Evolutionary conservation across 441 rosid species (phyloP), one percentile per base, ranked within the genome.

Genomic region (Corymbia calophylla): DNA sequence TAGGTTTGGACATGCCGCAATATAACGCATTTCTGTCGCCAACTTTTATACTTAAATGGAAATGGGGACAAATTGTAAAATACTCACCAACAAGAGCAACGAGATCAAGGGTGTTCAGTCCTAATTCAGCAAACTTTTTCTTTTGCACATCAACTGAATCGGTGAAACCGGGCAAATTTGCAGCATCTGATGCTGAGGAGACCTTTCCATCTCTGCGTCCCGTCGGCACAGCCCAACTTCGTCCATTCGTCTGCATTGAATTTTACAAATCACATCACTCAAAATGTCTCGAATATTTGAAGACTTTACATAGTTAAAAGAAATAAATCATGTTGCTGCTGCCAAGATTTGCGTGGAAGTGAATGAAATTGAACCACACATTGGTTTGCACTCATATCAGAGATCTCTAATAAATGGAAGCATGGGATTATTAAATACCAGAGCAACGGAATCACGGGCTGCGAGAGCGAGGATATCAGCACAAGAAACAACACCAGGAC

Each of bases 401-500:
- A 7, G 73, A 64, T 64, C 39, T n/a, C 10, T 64, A 15, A 64
- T 64, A 5, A 44, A 44, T 23, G 31, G 31, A 23, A 73, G 4
- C 23, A 31, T 64, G 49, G 5, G 88, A 55, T 70, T 53, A 12
- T 81, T 25, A 64, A 82, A 12, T 96, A 96, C 98, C 94, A 93
- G 68, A 87, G 91, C 92, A 27, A 97, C 99, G 27, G 96, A 87
- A 85, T 97, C 96, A 80, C 97, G 96, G 44, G 98, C 94, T 53
- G 98, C 97, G 31, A 97, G 91, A 8, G 99, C 93, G 18, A 95
- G 92, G 81, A 97, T 96, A 90, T 97, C 98, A 25, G 98, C 96
- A 88, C 98, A 97, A 2, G 99, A 97, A 39, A 97, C 99, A 56
- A 95, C 90, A 5, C 96, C 96, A 4, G 96, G 98, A 53, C 98